Percentiles rank a stretch among this genome's conserved stretches.
phyloP scores from a whole-genome alignment of 1,139 yeast species.

The Geotrichum europaeum region DNA sequence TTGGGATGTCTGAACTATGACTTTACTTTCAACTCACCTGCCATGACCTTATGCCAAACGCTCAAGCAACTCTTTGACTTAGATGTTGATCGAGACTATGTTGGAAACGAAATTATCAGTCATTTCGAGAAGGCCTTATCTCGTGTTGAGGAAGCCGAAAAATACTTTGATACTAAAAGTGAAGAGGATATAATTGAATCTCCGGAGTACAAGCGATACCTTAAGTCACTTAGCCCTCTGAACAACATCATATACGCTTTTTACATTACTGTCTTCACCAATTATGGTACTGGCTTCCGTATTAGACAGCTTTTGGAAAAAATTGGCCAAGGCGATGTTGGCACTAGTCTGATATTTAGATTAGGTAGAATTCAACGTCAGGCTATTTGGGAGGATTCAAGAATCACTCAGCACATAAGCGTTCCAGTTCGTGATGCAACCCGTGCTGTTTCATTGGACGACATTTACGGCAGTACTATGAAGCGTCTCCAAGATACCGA shows the following conservation, averaged over 20 bases:
- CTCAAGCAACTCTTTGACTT: conserved; percentile 29
- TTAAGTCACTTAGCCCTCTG: conserved; percentile 21
- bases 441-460: conserved; percentile 25
- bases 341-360: conserved; percentile 19
- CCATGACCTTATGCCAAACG: conserved; percentile 27
- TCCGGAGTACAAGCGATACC: conserved; percentile 18
- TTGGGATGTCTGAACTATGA: conserved; percentile 34
- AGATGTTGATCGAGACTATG: conserved; percentile 27
- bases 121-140: conserved; percentile 9
- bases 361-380: conserved; percentile 26
- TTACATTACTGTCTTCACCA: conserved; percentile 29
- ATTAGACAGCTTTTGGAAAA: conserved; percentile 26
- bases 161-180: conserved; percentile 7
- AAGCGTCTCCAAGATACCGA: conserved; percentile 24
- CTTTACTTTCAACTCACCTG: conserved; percentile 32
- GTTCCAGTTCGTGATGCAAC: conserved; percentile 23
- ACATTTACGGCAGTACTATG: conserved; percentile 18
- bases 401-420: conserved; percentile 17
- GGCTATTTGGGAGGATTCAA: conserved; percentile 29
- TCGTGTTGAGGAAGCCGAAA: conserved; percentile 12
- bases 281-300: conserved; percentile 31
- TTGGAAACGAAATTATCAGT: conserved; percentile 21
- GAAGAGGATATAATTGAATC: conserved; percentile 16
- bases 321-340: conserved; percentile 18
- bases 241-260: conserved; percentile 26